Conservation (phyloP, 768 basidiomycete genomes). For the Tulasnella sp. region DNA sequence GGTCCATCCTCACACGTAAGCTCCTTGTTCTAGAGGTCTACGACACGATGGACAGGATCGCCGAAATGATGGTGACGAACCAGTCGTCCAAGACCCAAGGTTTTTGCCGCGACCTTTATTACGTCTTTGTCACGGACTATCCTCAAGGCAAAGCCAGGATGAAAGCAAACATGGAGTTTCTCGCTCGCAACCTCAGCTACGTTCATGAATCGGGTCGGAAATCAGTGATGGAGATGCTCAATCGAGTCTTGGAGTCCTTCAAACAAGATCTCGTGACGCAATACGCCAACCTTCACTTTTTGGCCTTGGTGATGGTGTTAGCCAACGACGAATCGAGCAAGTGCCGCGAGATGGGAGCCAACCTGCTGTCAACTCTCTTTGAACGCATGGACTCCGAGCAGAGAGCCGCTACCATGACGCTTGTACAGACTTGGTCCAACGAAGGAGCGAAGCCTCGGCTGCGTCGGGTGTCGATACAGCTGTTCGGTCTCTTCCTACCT, state of each 20-base stretch:
- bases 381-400: slow-evolving; percentile 59
- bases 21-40: slow-evolving; percentile 96
- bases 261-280: slow-evolving; percentile 66
- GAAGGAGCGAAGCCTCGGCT: slow-evolving; percentile 59
- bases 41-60: slow-evolving; percentile 90
- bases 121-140: slow-evolving; percentile 95
- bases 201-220: slow-evolving; percentile 82
- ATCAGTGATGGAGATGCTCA: slow-evolving; percentile 92
- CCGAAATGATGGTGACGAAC: slow-evolving; percentile 87
- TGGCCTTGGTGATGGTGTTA: slow-evolving; percentile 84
- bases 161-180: slow-evolving; percentile 80
- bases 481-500: slow-evolving; percentile 79
- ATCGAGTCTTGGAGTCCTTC: slow-evolving; percentile 80
- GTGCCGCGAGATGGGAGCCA: slow-evolving; percentile 84
- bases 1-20: slow-evolving; percentile 84
- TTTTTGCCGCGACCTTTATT: slow-evolving; percentile 77
- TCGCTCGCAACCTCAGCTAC: slow-evolving; percentile 89
- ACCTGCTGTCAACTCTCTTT: slow-evolving; percentile 74
- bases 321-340: slow-evolving; percentile 91
- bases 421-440: slow-evolving; percentile 74
- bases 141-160: slow-evolving; percentile 92
- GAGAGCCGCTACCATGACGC: slow-evolving; percentile 55
- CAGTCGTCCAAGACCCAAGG: slow-evolving; percentile 91
- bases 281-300: slow-evolving; percentile 83
- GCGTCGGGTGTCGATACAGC: slow-evolving; percentile 68